A percentile compares a stretch with the other conserved stretches of the same genome.
Conservation (phyloP, 352 stramenopile species). For the Hyaloperonospora arabidopsidis region DNA sequence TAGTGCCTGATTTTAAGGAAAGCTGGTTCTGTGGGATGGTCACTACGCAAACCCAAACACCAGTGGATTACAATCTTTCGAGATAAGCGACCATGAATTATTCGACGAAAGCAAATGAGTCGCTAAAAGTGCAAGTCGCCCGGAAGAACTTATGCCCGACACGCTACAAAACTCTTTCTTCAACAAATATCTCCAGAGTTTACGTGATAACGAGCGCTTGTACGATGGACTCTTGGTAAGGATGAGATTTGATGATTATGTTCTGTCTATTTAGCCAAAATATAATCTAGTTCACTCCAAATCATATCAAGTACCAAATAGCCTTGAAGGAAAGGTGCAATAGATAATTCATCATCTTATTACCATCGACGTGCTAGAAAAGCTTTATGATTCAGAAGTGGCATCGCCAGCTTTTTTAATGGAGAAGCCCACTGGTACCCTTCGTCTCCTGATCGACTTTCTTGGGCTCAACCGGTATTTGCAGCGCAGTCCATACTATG, state of each 20-base stretch:
- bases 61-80: background rate
- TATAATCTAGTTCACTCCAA: background rate
- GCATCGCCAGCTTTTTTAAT: background rate
- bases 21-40: background rate
- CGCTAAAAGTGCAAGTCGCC: background rate
- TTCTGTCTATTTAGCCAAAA: background rate
- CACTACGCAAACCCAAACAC: background rate
- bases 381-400: background rate
- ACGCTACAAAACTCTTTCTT: background rate
- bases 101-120: background rate
- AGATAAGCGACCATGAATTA: background rate
- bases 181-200: background rate
- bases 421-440: background rate
- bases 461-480: slow-evolving; percentile 3
- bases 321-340: background rate
- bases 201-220: background rate
- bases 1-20: background rate
- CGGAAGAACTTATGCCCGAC: background rate
- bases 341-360: background rate
- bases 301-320: background rate
- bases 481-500: slow-evolving; percentile 3
- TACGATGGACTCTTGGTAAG: background rate
- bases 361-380: background rate
- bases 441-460: background rate
- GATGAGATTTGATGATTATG: background rate